phyloP scores from a whole-genome alignment of 179 eudicot genomes.

The Pouteria campechiana region DNA sequence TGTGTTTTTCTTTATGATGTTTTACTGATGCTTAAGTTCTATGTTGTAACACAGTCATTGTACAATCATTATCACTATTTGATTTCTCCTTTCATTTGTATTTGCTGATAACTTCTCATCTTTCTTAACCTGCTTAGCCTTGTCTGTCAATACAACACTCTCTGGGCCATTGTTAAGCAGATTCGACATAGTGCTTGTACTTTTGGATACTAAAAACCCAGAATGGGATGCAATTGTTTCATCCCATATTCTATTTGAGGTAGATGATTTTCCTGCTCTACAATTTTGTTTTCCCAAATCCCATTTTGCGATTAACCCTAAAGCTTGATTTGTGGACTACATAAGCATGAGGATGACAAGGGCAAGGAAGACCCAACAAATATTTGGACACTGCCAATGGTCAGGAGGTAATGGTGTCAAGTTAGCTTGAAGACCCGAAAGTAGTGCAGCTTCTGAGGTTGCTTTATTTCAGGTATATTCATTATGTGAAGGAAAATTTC shows the following conservation, averaged over 20 bases:
- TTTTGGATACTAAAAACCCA: conserved; percentile 85
- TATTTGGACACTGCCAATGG: conserved; percentile 77
- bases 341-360: conserved; percentile 21
- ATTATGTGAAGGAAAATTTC: conserved; percentile 65
- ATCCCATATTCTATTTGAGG: conserved; percentile 84
- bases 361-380: conserved; percentile 35
- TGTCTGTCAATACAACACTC: conserved; percentile 87
- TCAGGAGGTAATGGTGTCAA: conserved; percentile 61
- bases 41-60: too few species aligned
- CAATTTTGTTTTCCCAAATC: too few species aligned
- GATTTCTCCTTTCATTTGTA: too few species aligned
- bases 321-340: conserved; percentile 3
- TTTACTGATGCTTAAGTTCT: too few species aligned
- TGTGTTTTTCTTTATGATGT: too few species aligned
- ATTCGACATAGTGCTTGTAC: conserved; percentile 87
- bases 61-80: too few species aligned
- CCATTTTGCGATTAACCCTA: too few species aligned
- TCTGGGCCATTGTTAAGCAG: conserved; percentile 95
- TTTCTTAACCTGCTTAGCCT: conserved; percentile 30
- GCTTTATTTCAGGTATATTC: conserved; percentile 63
- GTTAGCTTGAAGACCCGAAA: too few species aligned
- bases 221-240: conserved; percentile 97
- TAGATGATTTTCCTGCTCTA: too few species aligned
- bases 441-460: too few species aligned
- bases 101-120: too few species aligned